Base-by-base conservation (phyloP, 371 early-diverging fungal genomes). In the Mortierella sp. region DNA sequence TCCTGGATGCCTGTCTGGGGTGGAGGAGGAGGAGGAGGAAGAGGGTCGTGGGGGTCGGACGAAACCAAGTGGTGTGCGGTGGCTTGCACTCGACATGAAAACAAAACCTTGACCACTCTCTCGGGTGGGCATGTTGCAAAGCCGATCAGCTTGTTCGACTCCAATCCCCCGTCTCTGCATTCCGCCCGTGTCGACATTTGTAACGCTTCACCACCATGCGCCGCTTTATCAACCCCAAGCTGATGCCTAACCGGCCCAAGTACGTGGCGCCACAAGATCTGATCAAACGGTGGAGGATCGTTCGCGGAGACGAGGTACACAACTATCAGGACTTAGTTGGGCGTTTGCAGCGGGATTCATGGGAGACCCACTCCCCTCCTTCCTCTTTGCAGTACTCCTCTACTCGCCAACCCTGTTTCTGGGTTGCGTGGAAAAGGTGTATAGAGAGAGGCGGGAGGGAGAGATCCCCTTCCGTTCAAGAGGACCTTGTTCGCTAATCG, bases 251-350 rank as follows among this genome's bases (percentile, higher is more conserved):
- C 53, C 50, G 80, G 57, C 62, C 68, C 54, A 76, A 79, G 74
- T 81, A 81, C 61, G 67, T 82, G 34, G 78, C 80, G 3, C 83
- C 82, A 19, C 67, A 86, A 64, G 83, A 84, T 56, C 54, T 67
- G 54, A 67, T 88, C 50, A 77, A 85, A 59, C 79, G 65, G 29
- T 90, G 90, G 89, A 85, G 85, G 55, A 81, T 91, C 29, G 80
- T 84, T 67, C 76, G 67, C 16, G 90, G 90, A 51, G 91, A 91
- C 81, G 73, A 79, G 74, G 88, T 88, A 63, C 48, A n/a, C 14
- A 39, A 16, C 31, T n/a, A 7, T 10, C 37, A 41, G 25, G 16
- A 10, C 12, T 12, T 5, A 16, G 40, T 12, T 39, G 10, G 39
- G 14, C 39, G 39, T 39, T n/a, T n/a, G n/a, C n/a, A n/a, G n/a